Evolutionary conservation across 257 asterid genomes (phyloP).

Genomic region (Gentiana macrophylla): DNA sequence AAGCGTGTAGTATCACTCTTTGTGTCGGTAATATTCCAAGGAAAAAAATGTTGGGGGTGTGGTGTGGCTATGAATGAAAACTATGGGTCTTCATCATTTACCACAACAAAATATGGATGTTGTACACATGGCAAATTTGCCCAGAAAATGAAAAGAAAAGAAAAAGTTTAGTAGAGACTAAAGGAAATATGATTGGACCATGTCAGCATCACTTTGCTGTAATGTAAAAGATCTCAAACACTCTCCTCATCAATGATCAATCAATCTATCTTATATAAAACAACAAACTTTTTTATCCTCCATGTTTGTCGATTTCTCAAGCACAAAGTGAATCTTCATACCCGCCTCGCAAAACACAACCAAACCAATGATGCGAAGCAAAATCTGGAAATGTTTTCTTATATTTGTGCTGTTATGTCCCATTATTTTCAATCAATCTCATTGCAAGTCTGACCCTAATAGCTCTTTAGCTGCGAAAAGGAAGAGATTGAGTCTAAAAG

Average conservation of each 20-base stretch:
- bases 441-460: constrained; percentile 28
- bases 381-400: constrained; percentile 39
- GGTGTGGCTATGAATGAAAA: no score
- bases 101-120: no score
- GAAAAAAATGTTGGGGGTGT: no score
- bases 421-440: constrained; percentile 21
- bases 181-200: constrained; percentile 12
- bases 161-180: constrained; percentile 8
- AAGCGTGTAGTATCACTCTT: no score
- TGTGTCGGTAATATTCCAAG: no score
- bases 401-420: constrained; percentile 33
- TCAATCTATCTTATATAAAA: no score
- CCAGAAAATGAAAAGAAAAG: neutral
- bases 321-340: no score
- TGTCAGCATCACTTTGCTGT: constrained; percentile 7
- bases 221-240: neutral
- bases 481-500: constrained; percentile 83
- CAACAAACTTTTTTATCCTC: no score
- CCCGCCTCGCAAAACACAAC: neutral
- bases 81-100: no score
- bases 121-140: no score
- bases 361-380: constrained; percentile 2
- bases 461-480: constrained; percentile 55
- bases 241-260: neutral
- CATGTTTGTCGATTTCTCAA: no score